Base-by-base conservation (phyloP, 495 filamentous ascomycete species). In the Neurospora tetrasperma region DNA sequence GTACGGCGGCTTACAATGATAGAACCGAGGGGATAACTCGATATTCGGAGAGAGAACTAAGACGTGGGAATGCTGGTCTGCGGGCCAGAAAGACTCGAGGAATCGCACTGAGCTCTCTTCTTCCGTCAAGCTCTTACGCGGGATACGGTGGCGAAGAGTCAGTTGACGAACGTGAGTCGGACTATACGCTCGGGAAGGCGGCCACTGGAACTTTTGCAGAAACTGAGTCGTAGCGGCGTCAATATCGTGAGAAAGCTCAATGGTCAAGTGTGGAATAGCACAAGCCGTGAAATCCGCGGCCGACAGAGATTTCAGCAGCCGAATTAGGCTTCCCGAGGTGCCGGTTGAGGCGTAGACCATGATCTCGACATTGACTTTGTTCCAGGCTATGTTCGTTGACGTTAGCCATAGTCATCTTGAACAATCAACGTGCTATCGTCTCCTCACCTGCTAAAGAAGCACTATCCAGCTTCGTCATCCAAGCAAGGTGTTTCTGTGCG, bases 31-130 rank as follows among this genome's bases (percentile, higher is more conserved):
- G 3, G 91, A 91, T 3, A 97, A 76, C 77, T 97, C 89, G 7
- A 84, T 86, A 76, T 94, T 89, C 1, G 94, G 89, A 16, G 93
- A 93, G 4, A 97, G 85, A 23, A 96, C 78, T 39, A 97, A 85
- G 11, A 96, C 86, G 80, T 96, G 92, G 4, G 90, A 89, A 68
- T 87, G 74, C 1, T 76, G 75, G 72, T 89, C 83, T 6, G 85
- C 79, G 10, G 94, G 93, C 84, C 91, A 97, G 78, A 94, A 96
- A 0, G 91, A 89, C 80, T 97, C 93, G 14, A 96, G 82, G 42
- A 92, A 90, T 71, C 89, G 88, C 20, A 91, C 82, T 9, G 92
- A 90, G 68, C 90, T 85, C 81, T 94, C 85, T 71, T 90, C 84
- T 75, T 86, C 84, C 59, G 85, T 87, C 70, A 89, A 73, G 42